Evolutionary conservation across 768 basidiomycete genomes (phyloP).

Genomic region (Kwoniella sp.): DNA sequence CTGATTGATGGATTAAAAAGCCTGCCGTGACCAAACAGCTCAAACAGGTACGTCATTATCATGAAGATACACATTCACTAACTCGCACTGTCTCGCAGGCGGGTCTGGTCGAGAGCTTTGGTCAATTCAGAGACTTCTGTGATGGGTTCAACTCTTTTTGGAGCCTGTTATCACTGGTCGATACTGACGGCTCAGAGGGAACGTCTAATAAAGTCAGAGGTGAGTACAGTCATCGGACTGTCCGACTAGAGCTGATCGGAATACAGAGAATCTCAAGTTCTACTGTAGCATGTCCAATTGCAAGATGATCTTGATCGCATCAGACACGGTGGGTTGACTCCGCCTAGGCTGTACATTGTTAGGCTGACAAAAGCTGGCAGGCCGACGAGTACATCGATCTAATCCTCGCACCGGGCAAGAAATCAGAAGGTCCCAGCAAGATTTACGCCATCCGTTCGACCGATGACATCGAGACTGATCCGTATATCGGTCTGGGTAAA

Average conservation of each 20-base stretch:
- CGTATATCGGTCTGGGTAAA: conserved; percentile 21
- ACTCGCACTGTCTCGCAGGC: neutral
- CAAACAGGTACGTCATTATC: conserved; percentile 5
- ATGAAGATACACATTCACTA: no score
- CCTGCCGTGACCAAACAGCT: conserved; percentile 16
- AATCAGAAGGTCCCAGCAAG: neutral
- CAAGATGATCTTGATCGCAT: conserved; percentile 19
- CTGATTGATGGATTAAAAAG: neutral
- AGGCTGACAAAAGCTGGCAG: no score
- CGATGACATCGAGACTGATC: conserved; percentile 12
- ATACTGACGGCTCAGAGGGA: conserved; percentile 13
- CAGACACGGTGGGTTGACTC: neutral
- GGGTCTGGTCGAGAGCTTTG: conserved; percentile 5
- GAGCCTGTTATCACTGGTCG: conserved; percentile 21
- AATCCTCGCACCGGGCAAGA: neutral
- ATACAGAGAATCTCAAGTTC: conserved; percentile 14
- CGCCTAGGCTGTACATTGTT: no score
- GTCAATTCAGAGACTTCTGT: conserved; percentile 28
- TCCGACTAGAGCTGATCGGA: neutral
- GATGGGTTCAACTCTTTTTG: conserved; percentile 31
- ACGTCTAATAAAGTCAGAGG: conserved; percentile 20
- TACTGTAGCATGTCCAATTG: conserved; percentile 12
- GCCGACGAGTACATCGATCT: neutral
- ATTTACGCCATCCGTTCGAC: conserved; percentile 18
- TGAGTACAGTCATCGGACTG: neutral